Conservation (phyloP, 257 asterid genomes). For the Orobanche coerulescens region DNA sequence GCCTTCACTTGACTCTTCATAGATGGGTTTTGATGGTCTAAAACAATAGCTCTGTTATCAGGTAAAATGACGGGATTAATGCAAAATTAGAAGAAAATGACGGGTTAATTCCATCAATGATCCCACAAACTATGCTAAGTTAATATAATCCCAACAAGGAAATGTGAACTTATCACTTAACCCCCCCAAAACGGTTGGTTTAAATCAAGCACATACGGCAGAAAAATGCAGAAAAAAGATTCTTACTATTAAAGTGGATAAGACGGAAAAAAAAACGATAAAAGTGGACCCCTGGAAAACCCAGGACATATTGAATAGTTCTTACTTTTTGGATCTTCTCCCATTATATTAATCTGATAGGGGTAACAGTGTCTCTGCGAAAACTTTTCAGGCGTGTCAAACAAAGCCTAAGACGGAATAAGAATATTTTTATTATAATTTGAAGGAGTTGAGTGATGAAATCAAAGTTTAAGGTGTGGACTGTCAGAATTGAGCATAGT, state of each 20-base stretch:
- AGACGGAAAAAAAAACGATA: not conserved
- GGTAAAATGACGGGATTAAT: conserved; percentile 23
- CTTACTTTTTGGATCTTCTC: conserved; percentile 4
- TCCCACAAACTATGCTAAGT: conserved; percentile 10
- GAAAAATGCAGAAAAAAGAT: conserved; percentile 10
- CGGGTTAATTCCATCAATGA: conserved; percentile 10
- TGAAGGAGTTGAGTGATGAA: conserved; percentile 1
- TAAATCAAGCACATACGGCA: not conserved
- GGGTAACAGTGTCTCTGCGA: not conserved
- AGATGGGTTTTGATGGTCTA: conserved; percentile 71
- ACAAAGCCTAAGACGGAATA: conserved; percentile 1
- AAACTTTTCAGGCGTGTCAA: conserved; percentile 11
- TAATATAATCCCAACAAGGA: not conserved
- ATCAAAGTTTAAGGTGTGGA: conserved; percentile 7
- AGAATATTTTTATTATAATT: not conserved
- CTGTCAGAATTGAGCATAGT: conserved; percentile 6
- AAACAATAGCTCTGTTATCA: conserved; percentile 76
- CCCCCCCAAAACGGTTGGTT: not conserved
- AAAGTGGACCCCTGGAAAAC: not conserved
- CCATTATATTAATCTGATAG: conserved; percentile 8
- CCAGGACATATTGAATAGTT: conserved; percentile 9
- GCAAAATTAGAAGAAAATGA: conserved; percentile 7
- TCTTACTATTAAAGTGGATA: not conserved
- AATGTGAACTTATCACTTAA: not conserved
- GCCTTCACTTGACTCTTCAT: conserved; percentile 73